A percentile compares a stretch with the other conserved stretches of the same genome.
Conservation (phyloP, 2,329 filamentous ascomycete species). For the Phaeosphaeria sp. region DNA sequence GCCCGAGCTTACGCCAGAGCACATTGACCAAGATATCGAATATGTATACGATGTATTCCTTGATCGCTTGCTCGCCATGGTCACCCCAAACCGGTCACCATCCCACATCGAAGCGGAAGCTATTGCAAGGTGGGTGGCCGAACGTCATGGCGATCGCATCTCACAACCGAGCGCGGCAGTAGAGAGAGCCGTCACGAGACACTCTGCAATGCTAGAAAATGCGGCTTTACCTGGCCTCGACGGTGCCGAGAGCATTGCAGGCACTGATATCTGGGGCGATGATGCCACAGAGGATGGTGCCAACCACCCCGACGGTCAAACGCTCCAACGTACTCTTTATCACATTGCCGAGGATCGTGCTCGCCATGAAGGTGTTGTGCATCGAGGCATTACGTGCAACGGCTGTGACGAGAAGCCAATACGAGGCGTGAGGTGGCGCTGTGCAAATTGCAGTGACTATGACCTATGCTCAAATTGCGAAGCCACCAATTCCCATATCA, state of each 20-base stretch:
- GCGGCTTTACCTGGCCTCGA: constrained; percentile 13
- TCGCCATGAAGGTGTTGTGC: constrained; percentile 76
- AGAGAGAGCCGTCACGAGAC: constrained; percentile 29
- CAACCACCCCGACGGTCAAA: constrained; percentile 67
- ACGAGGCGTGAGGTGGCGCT: constrained; percentile 89
- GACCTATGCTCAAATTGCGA: constrained; percentile 96
- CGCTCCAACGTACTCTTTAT: constrained; percentile 84
- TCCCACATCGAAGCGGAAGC: constrained; percentile 25
- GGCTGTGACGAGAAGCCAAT: constrained; percentile 88
- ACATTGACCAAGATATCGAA: constrained; percentile 26
- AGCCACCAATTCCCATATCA: constrained; percentile 74
- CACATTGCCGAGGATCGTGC: constrained; percentile 94
- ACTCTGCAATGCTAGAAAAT: constrained; percentile 15
- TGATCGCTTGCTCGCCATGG: constrained; percentile 32
- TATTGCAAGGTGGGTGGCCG: constrained; percentile 23
- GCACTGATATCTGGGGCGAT: constrained; percentile 41
- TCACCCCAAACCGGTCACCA: constrained; percentile 28
- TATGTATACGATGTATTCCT: constrained; percentile 41
- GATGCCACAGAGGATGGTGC: constrained; percentile 50
- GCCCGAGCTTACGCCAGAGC: constrained; percentile 26
- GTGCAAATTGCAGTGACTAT: constrained; percentile 94
- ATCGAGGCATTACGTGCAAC: constrained; percentile 92
- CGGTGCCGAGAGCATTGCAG: constrained; percentile 38
- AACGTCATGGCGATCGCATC: constrained; percentile 8
- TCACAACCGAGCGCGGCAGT: constrained; percentile 23